A percentile compares a stretch with the other conserved stretches of the same genome.
Evolutionary conservation across 805 yeast species (phyloP).

Genomic region (Schizosaccharomyces cryophilus): DNA sequence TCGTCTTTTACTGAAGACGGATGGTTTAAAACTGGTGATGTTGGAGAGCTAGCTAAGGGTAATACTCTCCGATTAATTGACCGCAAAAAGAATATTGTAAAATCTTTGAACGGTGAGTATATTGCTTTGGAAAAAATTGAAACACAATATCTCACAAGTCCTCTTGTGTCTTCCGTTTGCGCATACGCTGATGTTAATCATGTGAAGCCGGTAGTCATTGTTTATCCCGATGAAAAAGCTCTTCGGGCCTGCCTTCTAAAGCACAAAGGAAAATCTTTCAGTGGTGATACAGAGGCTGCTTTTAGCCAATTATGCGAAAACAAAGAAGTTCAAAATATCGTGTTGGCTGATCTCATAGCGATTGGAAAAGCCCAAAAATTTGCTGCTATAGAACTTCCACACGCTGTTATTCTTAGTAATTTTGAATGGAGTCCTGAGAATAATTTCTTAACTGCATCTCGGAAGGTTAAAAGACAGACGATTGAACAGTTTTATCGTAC

Average conservation of each 20-base stretch:
- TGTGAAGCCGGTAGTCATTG: slow-evolving; percentile 79
- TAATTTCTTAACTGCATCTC: slow-evolving; percentile 85
- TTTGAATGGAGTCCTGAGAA: slow-evolving; percentile 97
- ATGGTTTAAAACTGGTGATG: slow-evolving; percentile 94
- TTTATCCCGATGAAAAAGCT: slow-evolving; percentile 52
- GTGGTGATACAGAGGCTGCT: slow-evolving; percentile 17
- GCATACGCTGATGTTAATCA: slow-evolving; percentile 75
- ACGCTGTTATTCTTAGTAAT: slow-evolving; percentile 52
- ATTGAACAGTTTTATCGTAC: slow-evolving; percentile 46
- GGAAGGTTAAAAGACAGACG: slow-evolving; percentile 81
- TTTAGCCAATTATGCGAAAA: slow-evolving; percentile 24
- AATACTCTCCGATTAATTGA: slow-evolving; percentile 73
- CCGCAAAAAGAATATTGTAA: slow-evolving; percentile 85
- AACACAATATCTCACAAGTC: slow-evolving; percentile 66
- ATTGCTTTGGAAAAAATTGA: slow-evolving; percentile 90
- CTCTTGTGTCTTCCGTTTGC: slow-evolving; percentile 55
- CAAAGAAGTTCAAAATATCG: slow-evolving; percentile 27
- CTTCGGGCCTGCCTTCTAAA: slow-evolving; percentile 36
- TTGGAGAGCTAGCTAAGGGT: slow-evolving; percentile 67
- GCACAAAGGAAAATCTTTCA: slow-evolving; percentile 21
- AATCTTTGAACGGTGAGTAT: slow-evolving; percentile 90
- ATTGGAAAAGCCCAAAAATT: slow-evolving; percentile 69
- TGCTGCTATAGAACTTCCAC: slow-evolving; percentile 60
- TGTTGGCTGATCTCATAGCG: slow-evolving; percentile 32
- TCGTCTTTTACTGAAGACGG: slow-evolving; percentile 61